Evolutionary conservation across 2,329 filamentous ascomycete species (phyloP).

Genomic region (Keithomyces neogunnii): DNA sequence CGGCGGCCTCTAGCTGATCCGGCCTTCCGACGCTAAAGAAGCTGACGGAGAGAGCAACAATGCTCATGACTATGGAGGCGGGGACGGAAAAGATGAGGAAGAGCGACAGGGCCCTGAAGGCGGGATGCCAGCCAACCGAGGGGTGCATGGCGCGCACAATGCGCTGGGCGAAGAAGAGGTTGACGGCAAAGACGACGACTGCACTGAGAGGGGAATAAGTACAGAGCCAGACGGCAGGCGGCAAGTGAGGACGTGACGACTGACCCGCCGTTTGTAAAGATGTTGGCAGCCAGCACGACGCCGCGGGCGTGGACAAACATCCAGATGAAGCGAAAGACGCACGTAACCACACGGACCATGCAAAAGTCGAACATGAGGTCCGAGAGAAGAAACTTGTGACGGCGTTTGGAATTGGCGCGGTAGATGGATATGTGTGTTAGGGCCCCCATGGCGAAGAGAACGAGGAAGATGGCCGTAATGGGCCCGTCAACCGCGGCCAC

Average conservation of each 20-base stretch:
- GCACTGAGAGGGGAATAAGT: constrained; percentile 14
- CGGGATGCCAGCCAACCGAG: constrained; percentile 23
- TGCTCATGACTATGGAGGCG: constrained; percentile 21
- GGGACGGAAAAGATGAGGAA: constrained; percentile 19
- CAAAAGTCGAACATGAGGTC: constrained; percentile 27
- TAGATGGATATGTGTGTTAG: constrained; percentile 16
- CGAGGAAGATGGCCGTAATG: constrained; percentile 15
- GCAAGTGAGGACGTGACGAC: background rate
- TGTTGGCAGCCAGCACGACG: constrained; percentile 23
- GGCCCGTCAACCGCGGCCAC: constrained; percentile 12
- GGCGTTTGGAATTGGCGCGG: constrained; percentile 19
- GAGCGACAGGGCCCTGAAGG: constrained; percentile 14
- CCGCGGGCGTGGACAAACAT: constrained; percentile 15
- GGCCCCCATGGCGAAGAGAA: constrained; percentile 15
- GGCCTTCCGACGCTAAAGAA: constrained; percentile 7
- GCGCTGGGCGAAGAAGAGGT: constrained; percentile 30
- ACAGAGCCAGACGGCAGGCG: background rate
- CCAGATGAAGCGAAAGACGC: constrained; percentile 28
- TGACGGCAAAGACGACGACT: constrained; percentile 25
- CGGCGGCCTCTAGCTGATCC: background rate
- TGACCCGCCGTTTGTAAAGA: constrained; percentile 28
- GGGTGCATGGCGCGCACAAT: constrained; percentile 29
- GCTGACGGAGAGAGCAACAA: constrained; percentile 18
- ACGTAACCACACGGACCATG: constrained; percentile 24
- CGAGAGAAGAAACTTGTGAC: constrained; percentile 30